phyloP scores from a whole-genome alignment of 2,329 filamentous ascomycete species.

The Fusarium paranaense region DNA sequence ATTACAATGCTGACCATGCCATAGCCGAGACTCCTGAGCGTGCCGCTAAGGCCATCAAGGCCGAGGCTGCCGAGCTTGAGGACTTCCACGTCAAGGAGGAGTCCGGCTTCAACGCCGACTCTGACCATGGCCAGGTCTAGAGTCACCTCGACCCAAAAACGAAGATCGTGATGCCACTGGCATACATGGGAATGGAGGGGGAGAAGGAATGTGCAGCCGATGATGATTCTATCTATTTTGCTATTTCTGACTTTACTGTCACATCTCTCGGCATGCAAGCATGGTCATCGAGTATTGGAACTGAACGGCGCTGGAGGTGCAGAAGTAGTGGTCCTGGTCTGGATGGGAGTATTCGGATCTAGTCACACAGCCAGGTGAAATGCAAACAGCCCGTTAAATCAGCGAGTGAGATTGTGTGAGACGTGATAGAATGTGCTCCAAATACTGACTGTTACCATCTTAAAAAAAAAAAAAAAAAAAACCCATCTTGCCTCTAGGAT shows the following conservation, averaged over 20 bases:
- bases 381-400: neutral
- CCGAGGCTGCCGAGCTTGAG: conserved; percentile 14
- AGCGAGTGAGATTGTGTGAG: neutral
- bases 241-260: conserved; percentile 6
- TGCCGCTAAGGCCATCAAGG: conserved; percentile 32
- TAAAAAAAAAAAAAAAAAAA: neutral
- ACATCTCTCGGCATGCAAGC: conserved; percentile 14
- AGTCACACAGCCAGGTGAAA: neutral
- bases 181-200: neutral
- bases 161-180: neutral
- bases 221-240: neutral
- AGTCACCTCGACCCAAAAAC: neutral
- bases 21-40: conserved; percentile 22
- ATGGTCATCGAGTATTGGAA: conserved; percentile 18
- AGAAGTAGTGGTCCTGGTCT: neutral
- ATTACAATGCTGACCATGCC: conserved; percentile 5
- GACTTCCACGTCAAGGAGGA: conserved; percentile 33
- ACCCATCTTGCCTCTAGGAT: neutral
- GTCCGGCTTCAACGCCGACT: neutral
- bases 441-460: neutral
- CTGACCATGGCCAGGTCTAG: neutral
- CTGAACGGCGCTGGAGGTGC: neutral
- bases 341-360: neutral
- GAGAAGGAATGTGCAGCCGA: neutral
- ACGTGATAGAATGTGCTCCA: neutral